A percentile compares a stretch with the other conserved stretches of the same genome.
These are phyloP conservation scores for Amesomyces nigricolor DNA, from an alignment of 2,329 filamentous ascomycete genomes.

Conservation along the genomic window DNA sequence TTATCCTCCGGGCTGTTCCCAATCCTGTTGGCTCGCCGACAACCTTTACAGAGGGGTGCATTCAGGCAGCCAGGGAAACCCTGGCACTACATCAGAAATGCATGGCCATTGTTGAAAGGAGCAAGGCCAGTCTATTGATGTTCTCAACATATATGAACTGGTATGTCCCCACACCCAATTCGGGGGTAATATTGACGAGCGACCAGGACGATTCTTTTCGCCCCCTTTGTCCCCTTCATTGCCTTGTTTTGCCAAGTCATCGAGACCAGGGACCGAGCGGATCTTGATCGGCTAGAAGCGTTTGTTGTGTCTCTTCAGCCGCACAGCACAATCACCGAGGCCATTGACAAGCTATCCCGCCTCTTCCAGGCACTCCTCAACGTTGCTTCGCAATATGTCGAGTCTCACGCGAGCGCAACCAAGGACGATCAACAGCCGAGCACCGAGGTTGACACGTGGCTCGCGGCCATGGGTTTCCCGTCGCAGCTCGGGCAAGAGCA, in stretches of 20 bases:
- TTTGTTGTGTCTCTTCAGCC: conserved; percentile 52
- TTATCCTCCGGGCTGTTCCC: conserved; percentile 48
- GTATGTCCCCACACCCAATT: conserved; percentile 30
- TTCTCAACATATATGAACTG: conserved; percentile 48
- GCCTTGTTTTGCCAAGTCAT: conserved; percentile 54
- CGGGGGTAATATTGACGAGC: background rate
- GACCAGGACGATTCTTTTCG: conserved; percentile 48
- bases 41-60: conserved; percentile 44
- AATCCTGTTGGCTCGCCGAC: conserved; percentile 38
- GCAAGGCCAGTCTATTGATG: conserved; percentile 37
- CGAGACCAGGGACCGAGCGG: conserved; percentile 45
- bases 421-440: conserved; percentile 1
- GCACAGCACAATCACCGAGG: conserved; percentile 48
- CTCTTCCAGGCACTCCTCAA: conserved; percentile 54
- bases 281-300: conserved; percentile 49
- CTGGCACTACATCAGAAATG: conserved; percentile 41
- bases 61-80: conserved; percentile 44
- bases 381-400: conserved; percentile 53
- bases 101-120: conserved; percentile 37
- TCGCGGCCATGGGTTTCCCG: conserved; percentile 46
- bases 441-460: conserved; percentile 44
- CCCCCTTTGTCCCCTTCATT: conserved; percentile 55
- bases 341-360: conserved; percentile 41
- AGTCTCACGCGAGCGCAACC: conserved; percentile 25
- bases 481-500: conserved; percentile 20